phyloP scores from a whole-genome alignment of 345 rosid genomes.

The Microcos paniculata region DNA sequence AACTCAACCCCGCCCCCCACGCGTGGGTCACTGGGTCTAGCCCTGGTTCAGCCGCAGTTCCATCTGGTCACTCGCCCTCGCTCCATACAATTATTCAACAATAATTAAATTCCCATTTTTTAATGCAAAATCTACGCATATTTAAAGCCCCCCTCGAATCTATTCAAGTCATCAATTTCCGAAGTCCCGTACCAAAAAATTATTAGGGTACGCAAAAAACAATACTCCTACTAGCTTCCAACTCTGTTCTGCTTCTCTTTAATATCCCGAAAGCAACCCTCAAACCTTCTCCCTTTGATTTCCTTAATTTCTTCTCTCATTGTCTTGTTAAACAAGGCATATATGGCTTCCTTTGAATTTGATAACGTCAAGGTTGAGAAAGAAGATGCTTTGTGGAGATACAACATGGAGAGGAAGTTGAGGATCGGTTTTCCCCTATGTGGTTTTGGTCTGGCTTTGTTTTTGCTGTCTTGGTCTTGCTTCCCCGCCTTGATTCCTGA shows the following conservation, averaged over 20 bases:
- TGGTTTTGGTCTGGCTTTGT: background rate
- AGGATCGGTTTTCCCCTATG: background rate
- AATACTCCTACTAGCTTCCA: background rate
- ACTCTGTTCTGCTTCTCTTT: background rate
- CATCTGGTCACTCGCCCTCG: background rate
- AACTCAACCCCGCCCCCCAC: background rate
- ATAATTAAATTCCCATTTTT: background rate
- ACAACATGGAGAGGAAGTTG: constrained; percentile 5
- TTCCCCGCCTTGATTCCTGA: background rate
- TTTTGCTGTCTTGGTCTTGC: constrained; percentile 5
- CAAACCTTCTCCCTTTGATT: constrained; percentile 1
- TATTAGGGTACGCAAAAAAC: background rate
- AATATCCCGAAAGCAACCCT: constrained; percentile 4
- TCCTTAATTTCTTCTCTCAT: too few relatives aligned
- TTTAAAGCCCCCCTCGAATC: background rate
- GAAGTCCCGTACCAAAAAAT: background rate
- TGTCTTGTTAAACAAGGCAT: background rate
- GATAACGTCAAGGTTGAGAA: constrained; percentile 22
- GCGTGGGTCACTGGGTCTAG: background rate
- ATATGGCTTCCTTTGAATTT: constrained; percentile 13
- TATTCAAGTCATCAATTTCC: constrained; percentile 8
- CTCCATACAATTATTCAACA: background rate
- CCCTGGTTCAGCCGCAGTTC: background rate
- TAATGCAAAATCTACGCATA: background rate
- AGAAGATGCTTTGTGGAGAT: constrained; percentile 14